Conservation (phyloP, 441 rosid genomes). For the Euphorbia schlechtendalii region DNA sequence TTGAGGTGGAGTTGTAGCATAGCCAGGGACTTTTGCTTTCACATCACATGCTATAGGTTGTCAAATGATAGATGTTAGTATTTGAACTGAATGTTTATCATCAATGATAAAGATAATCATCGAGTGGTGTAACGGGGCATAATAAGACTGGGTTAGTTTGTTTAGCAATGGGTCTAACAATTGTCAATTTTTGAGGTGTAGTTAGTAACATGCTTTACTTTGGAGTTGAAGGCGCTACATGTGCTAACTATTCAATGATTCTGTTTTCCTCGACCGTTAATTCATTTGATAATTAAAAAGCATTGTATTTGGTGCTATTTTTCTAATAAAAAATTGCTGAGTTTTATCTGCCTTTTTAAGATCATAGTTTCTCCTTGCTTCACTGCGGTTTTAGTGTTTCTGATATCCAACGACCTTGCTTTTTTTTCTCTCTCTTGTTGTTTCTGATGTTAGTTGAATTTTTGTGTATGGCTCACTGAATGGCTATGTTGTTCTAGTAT, state of each 20-base stretch:
- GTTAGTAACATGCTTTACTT: neutral
- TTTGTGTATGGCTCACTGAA: neutral
- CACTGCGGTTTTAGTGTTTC: neutral
- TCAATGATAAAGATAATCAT: neutral
- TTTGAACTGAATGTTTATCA: neutral
- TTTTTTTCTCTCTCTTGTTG: neutral
- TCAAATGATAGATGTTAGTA: neutral
- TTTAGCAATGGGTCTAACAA: neutral
- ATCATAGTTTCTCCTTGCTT: neutral
- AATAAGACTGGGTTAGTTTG: neutral
- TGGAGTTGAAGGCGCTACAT: too few species aligned
- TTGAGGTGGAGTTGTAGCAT: neutral
- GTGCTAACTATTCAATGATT: neutral
- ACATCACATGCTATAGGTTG: neutral
- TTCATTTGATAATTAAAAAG: neutral
- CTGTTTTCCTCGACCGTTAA: neutral
- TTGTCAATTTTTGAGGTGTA: too few species aligned
- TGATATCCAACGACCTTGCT: neutral
- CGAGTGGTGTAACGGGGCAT: neutral
- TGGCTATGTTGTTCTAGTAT: neutral
- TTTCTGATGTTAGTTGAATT: conserved; percentile 3
- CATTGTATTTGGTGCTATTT: neutral
- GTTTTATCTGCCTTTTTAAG: neutral
- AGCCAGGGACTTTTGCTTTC: neutral
- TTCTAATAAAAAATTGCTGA: neutral